Evolutionary conservation across 2,329 filamentous ascomycete genomes (phyloP).

Genomic region (Thelonectria discophora): DNA sequence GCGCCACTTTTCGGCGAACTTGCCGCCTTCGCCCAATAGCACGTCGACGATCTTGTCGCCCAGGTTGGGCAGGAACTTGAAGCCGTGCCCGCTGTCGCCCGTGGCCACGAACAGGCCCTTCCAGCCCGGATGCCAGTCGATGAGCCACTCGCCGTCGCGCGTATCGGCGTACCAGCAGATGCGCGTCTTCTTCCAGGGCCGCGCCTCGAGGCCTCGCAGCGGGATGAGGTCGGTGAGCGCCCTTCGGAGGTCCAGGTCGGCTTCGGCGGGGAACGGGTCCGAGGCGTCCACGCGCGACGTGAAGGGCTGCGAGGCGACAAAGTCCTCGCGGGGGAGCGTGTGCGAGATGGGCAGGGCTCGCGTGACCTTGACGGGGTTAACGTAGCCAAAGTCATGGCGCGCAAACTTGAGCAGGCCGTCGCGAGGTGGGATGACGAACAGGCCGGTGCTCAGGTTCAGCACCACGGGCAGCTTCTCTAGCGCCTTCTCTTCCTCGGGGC

Average conservation of each 20-base stretch:
- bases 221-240: conserved; percentile 71
- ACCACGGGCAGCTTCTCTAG: conserved; percentile 75
- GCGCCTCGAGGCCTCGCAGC: conserved; percentile 59
- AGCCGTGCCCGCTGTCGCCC: conserved; percentile 71
- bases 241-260: conserved; percentile 66
- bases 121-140: conserved; percentile 73
- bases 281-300: conserved; percentile 51
- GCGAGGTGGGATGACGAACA: conserved; percentile 78
- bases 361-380: conserved; percentile 57
- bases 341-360: conserved; percentile 46
- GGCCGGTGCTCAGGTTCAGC: conserved; percentile 74
- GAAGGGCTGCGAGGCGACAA: conserved; percentile 49
- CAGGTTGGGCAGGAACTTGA: conserved; percentile 74
- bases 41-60: conserved; percentile 69
- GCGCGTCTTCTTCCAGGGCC: conserved; percentile 69
- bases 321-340: conserved; percentile 39
- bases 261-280: conserved; percentile 66
- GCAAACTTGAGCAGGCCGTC: conserved; percentile 72
- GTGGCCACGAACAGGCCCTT: conserved; percentile 68
- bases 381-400: conserved; percentile 74
- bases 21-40: conserved; percentile 56
- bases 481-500: conserved; percentile 71
- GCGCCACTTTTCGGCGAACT: conserved; percentile 66
- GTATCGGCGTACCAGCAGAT: conserved; percentile 84
- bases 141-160: conserved; percentile 73